phyloP scores from a whole-genome alignment of 495 filamentous ascomycete genomes.

The Penicillium lividum region DNA sequence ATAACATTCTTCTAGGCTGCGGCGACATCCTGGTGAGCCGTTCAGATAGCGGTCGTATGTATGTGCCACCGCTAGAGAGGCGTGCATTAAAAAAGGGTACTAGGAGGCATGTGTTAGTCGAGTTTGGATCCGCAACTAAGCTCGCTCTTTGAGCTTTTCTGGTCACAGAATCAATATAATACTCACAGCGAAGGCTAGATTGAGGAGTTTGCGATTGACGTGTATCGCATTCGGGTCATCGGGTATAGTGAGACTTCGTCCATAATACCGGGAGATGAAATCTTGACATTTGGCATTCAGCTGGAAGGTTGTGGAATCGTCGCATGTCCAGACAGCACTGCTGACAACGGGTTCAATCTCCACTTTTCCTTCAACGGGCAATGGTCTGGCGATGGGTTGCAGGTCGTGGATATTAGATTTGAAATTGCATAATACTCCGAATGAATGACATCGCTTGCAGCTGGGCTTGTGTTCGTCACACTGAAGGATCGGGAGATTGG shows the following conservation, averaged over 20 bases:
- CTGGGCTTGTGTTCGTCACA: slow-evolving; percentile 48
- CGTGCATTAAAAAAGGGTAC: slow-evolving; percentile 52
- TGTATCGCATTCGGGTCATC: slow-evolving; percentile 37
- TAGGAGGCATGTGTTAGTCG: slow-evolving; percentile 28
- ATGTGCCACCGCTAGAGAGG: slow-evolving; percentile 42
- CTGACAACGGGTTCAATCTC: slow-evolving; percentile 26
- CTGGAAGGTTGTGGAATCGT: slow-evolving; percentile 33
- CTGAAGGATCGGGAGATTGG: slow-evolving; percentile 21
- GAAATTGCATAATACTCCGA: slow-evolving; percentile 48
- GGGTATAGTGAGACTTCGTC: slow-evolving; percentile 37
- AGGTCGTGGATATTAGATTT: slow-evolving; percentile 39
- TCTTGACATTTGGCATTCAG: slow-evolving; percentile 39
- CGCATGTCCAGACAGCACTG: slow-evolving; percentile 34
- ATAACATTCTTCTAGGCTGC: slow-evolving; percentile 41
- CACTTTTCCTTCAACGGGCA: slow-evolving; percentile 17
- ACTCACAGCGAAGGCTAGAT: slow-evolving; percentile 40
- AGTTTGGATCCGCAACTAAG: background rate
- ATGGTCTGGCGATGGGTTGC: slow-evolving; percentile 30
- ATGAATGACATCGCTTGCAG: slow-evolving; percentile 46
- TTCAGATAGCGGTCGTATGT: slow-evolving; percentile 48
- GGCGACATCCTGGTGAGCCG: slow-evolving; percentile 16
- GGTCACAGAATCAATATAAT: slow-evolving; percentile 3
- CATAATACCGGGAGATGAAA: slow-evolving; percentile 40
- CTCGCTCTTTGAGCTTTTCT: background rate
- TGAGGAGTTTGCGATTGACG: slow-evolving; percentile 39